phyloP scores from a whole-genome alignment of 805 yeast genomes.

The Komagataella populi region DNA sequence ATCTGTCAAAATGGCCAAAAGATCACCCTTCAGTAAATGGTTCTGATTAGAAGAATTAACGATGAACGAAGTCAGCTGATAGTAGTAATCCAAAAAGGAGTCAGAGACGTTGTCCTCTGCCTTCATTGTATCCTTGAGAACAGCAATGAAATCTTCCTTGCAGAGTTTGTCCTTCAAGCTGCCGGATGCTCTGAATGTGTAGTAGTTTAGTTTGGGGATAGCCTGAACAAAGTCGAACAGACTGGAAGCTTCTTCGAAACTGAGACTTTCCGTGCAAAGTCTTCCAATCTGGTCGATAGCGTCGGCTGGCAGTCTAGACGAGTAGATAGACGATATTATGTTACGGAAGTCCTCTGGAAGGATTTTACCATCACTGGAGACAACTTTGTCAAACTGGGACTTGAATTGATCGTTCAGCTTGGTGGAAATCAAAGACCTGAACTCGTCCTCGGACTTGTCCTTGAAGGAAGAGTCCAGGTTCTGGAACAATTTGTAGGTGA shows the following conservation, averaged over 20 bases:
- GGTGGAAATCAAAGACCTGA: neutral
- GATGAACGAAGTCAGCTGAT: neutral
- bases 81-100: conserved; percentile 21
- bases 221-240: conserved; percentile 28
- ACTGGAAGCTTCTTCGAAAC: conserved; percentile 32
- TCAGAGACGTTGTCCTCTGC: conserved; percentile 15
- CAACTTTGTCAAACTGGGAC: conserved; percentile 7
- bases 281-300: conserved; percentile 52
- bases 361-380: conserved; percentile 5
- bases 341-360: conserved; percentile 8
- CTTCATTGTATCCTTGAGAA: conserved; percentile 9
- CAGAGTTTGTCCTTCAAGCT: conserved; percentile 10
- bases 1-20: conserved; percentile 32
- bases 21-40: conserved; percentile 7
- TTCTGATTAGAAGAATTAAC: neutral
- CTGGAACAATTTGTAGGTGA: neutral
- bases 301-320: conserved; percentile 23
- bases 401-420: conserved; percentile 8
- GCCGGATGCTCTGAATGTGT: conserved; percentile 12
- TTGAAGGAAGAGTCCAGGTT: neutral
- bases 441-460: neutral
- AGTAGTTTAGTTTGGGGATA: conserved; percentile 18
- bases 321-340: conserved; percentile 13
- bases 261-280: conserved; percentile 24
- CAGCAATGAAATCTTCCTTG: conserved; percentile 11